Conservation (phyloP, 768 basidiomycete genomes). For the Auricularia auricula-judae region DNA sequence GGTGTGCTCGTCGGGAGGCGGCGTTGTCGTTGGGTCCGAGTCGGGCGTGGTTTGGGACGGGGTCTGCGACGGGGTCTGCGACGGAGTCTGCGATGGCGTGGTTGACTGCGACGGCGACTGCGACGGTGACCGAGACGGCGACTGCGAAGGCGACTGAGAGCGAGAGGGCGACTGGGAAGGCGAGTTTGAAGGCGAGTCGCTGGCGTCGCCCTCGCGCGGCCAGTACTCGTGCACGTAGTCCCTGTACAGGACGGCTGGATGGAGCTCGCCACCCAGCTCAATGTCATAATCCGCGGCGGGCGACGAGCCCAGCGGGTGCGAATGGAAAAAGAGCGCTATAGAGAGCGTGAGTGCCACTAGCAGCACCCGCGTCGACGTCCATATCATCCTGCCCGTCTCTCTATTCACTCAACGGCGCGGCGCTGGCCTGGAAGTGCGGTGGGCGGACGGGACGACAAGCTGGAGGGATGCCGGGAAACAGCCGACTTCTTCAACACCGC, state of each 20-base stretch:
- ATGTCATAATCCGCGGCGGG: neutral
- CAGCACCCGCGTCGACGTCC: neutral
- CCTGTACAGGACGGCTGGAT: neutral
- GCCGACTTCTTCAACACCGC: conserved; percentile 35
- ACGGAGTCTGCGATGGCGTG: conserved; percentile 3
- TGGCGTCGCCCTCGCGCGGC: neutral
- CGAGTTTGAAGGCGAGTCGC: neutral
- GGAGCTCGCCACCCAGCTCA: neutral
- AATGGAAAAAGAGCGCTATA: neutral
- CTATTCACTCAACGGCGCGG: conserved; percentile 50
- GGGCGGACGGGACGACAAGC: neutral
- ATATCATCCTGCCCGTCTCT: neutral
- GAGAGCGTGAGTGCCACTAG: neutral
- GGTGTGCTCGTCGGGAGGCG: neutral
- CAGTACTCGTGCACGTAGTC: neutral
- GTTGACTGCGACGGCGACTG: conserved; percentile 9
- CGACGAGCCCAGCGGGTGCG: neutral
- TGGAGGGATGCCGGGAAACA: conserved; percentile 28
- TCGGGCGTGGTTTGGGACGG: conserved; percentile 6
- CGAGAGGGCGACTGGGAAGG: conserved; percentile 6
- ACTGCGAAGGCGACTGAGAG: conserved; percentile 10
- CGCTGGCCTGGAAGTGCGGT: conserved; percentile 19
- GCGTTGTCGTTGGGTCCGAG: conserved; percentile 1
- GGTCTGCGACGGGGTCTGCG: neutral
- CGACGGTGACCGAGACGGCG: conserved; percentile 4